Conservation (phyloP, 73 alveolate species). For the Paramecium pentaurelia region DNA sequence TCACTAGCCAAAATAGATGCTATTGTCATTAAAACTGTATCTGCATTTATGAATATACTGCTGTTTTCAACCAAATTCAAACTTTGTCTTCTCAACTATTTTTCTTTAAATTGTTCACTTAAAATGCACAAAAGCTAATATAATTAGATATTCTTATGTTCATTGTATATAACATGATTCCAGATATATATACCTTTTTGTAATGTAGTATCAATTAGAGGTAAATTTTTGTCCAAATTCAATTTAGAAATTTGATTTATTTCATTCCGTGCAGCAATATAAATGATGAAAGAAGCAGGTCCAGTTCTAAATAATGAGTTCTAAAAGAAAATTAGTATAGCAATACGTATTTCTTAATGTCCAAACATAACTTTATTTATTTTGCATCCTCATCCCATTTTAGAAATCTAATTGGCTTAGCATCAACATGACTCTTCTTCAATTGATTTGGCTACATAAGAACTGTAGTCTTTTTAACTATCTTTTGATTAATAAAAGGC, state of each 20-base stretch:
- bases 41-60: neutral
- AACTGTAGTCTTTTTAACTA: neutral
- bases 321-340: neutral
- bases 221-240: neutral
- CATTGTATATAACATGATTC: conserved; percentile 38
- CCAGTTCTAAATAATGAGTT: neutral
- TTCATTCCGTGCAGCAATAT: neutral
- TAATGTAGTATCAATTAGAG: neutral
- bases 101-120: neutral
- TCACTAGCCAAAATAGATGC: neutral
- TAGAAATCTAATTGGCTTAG: neutral
- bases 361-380: neutral
- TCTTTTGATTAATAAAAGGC: neutral
- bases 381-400: neutral
- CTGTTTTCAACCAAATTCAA: neutral
- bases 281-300: neutral
- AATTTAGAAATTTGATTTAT: neutral
- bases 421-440: neutral
- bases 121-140: neutral
- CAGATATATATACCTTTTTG: neutral
- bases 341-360: neutral
- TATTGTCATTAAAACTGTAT: neutral
- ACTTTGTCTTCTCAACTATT: neutral
- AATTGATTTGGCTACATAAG: neutral
- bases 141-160: neutral